Conservation (phyloP, 306 rosid species). For the Cajanus cajan region DNA sequence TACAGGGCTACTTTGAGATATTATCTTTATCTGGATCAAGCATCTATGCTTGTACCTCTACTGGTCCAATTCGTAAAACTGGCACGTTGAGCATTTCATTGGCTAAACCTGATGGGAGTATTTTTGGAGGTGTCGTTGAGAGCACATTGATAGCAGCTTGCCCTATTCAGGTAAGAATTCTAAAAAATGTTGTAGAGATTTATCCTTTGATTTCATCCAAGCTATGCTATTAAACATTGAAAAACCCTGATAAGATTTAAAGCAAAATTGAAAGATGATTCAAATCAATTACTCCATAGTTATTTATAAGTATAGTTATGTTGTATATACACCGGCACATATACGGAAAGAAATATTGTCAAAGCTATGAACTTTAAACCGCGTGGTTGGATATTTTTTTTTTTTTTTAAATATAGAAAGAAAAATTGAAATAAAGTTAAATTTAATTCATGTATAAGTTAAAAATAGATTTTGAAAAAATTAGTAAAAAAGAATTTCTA, state of each 20-base stretch:
- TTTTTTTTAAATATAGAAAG: no score
- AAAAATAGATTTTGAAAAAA: no score
- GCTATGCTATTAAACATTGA: not conserved
- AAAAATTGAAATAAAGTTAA: no score
- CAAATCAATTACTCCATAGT: not conserved
- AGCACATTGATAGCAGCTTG: conserved; percentile 49
- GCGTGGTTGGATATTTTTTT: no score
- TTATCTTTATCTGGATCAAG: conserved; percentile 46
- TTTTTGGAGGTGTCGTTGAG: conserved; percentile 53
- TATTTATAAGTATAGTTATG: not conserved
- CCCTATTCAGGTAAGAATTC: conserved; percentile 47
- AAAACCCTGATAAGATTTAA: not conserved
- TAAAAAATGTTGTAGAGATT: not conserved
- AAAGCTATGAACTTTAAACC: no score
- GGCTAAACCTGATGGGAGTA: conserved; percentile 37
- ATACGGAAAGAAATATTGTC: not conserved
- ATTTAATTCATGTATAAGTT: no score
- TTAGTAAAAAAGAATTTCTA: no score
- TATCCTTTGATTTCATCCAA: not conserved
- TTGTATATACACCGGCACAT: not conserved
- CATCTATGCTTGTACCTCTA: not conserved
- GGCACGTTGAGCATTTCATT: conserved; percentile 35
- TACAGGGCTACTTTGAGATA: conserved; percentile 64
- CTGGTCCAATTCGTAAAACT: not conserved
- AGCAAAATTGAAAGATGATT: not conserved